A percentile compares a stretch with the other conserved stretches of the same genome.
phyloP scores from a whole-genome alignment of 1,139 yeast genomes.

The Spathaspora sp. region DNA sequence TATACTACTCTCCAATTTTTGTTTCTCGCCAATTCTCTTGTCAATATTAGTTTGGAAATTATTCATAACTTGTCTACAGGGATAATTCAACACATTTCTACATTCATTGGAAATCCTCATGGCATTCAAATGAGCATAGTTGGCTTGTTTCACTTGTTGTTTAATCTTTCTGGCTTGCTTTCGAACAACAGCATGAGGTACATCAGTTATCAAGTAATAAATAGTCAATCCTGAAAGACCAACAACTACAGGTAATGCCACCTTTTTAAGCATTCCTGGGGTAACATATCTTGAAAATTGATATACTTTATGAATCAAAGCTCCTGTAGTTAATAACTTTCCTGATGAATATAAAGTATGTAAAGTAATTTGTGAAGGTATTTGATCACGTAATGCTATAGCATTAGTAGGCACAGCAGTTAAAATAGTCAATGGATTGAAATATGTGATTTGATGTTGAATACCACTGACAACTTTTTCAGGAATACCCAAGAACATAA shows the following conservation, averaged over 20 bases:
- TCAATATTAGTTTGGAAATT: constrained; percentile 74
- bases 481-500: constrained; percentile 44
- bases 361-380: constrained; percentile 41
- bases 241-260: constrained; percentile 48
- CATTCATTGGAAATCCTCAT: constrained; percentile 79
- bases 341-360: constrained; percentile 47
- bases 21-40: constrained; percentile 58
- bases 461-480: constrained; percentile 29
- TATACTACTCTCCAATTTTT: constrained; percentile 51
- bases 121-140: constrained; percentile 78
- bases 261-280: constrained; percentile 30
- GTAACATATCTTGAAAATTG: constrained; percentile 27
- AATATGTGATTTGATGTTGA: constrained; percentile 29
- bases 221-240: constrained; percentile 59
- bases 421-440: constrained; percentile 36
- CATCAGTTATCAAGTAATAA: constrained; percentile 70
- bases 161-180: constrained; percentile 75
- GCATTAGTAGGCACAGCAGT: constrained; percentile 34
- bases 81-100: constrained; percentile 75
- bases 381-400: constrained; percentile 30
- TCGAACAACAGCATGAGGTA: constrained; percentile 86
- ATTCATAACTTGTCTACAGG: constrained; percentile 79
- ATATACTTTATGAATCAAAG: constrained; percentile 34
- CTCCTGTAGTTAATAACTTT: constrained; percentile 44
- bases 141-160: constrained; percentile 59